Percentiles rank a stretch among this genome's conserved stretches.
Conservation (phyloP, 805 yeast species). For the Debaryomyces hansenii region DNA sequence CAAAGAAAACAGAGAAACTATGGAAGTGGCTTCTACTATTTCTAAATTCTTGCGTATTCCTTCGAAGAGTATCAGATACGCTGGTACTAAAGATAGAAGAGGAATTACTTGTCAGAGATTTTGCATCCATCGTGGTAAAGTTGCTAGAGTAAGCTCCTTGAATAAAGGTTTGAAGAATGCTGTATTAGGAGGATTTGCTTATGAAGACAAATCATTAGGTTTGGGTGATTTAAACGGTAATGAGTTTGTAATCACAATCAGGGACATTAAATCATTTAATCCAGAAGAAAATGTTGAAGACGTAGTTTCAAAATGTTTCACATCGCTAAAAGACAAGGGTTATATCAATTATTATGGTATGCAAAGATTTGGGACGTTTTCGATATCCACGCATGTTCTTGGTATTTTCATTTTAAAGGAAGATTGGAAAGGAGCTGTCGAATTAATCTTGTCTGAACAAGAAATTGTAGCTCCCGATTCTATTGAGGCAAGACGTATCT, state of each 20-base stretch:
- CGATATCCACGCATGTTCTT: conserved; percentile 84
- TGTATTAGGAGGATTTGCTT: conserved; percentile 75
- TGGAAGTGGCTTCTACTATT: conserved; percentile 84
- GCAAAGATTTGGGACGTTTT: conserved; percentile 97
- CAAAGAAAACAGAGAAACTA: conserved; percentile 95
- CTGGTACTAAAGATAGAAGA: conserved; percentile 96
- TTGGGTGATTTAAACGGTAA: conserved; percentile 89
- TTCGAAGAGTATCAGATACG: conserved; percentile 69
- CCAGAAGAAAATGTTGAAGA: conserved; percentile 36
- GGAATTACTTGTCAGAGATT: conserved; percentile 90
- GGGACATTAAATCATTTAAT: conserved; percentile 57
- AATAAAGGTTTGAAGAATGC: conserved; percentile 78
- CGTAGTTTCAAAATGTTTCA: conserved; percentile 52
- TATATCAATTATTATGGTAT: conserved; percentile 96
- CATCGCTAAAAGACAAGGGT: conserved; percentile 63
- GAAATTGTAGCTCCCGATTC: conserved; percentile 82
- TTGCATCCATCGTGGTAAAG: conserved; percentile 65
- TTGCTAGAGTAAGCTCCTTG: conserved; percentile 72
- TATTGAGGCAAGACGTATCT: conserved; percentile 74
- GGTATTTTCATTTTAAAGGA: conserved; percentile 72
- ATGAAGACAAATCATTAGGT: conserved; percentile 58
- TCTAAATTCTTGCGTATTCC: conserved; percentile 74
- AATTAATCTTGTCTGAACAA: conserved; percentile 80
- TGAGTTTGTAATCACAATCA: conserved; percentile 80
- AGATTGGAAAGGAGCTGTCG: conserved; percentile 80